Conservation (phyloP, 202 grass and related monocot species). For the Zoysia matrella region DNA sequence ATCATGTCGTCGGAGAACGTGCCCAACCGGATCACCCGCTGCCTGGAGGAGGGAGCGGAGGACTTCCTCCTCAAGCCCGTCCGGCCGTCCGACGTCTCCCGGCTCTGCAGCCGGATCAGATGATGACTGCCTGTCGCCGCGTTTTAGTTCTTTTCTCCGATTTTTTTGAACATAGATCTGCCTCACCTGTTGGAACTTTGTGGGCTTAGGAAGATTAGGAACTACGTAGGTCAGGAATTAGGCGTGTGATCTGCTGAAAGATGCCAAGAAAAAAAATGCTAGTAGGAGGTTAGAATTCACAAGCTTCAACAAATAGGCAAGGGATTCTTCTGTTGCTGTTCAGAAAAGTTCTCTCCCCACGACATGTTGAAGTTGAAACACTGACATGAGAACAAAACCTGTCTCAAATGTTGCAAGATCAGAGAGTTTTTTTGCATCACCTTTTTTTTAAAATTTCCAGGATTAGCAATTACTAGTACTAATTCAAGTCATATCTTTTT, state of each 20-base stretch:
- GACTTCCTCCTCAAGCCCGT: too few relatives aligned
- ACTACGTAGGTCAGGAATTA: background rate
- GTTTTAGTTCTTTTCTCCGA: slow-evolving; percentile 2
- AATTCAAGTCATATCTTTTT: background rate
- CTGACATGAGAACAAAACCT: slow-evolving; percentile 27
- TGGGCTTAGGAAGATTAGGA: slow-evolving; percentile 32
- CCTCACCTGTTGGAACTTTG: slow-evolving; percentile 5
- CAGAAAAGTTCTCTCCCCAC: background rate
- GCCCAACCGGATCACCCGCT: too few relatives aligned
- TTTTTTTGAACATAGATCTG: slow-evolving; percentile 61
- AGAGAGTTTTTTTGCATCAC: too few relatives aligned
- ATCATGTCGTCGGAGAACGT: slow-evolving; percentile 82
- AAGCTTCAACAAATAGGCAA: background rate
- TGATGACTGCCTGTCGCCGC: background rate
- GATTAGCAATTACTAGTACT: background rate
- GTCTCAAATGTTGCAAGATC: slow-evolving; percentile 6
- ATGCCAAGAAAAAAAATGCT: background rate
- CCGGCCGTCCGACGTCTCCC: too few relatives aligned
- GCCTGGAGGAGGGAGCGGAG: too few relatives aligned
- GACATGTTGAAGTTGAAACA: background rate
- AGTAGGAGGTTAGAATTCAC: background rate
- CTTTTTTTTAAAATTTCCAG: background rate
- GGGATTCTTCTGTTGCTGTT: slow-evolving; percentile 6
- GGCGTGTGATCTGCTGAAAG: slow-evolving; percentile 29
- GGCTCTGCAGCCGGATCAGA: too few relatives aligned